A percentile compares a stretch with the other conserved stretches of the same genome.
Conservation (phyloP, 2,329 filamentous ascomycete genomes). For the Nothophaeocryptopus gaeumannii region DNA sequence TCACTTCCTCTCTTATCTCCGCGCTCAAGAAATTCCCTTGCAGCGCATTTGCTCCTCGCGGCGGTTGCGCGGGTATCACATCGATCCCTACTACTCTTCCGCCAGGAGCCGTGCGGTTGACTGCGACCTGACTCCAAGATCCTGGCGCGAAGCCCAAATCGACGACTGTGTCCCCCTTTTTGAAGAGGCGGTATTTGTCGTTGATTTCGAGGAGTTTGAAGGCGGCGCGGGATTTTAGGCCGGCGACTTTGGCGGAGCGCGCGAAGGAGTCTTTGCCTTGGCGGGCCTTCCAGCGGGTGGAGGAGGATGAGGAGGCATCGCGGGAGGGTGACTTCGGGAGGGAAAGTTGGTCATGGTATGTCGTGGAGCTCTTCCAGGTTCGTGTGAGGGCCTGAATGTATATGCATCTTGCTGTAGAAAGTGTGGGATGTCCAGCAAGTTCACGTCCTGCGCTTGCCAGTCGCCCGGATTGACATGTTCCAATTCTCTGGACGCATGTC, state of each 20-base stretch:
- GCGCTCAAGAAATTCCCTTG: slow-evolving; percentile 88
- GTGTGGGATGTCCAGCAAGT: no score
- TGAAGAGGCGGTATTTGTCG: slow-evolving; percentile 75
- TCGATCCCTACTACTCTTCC: slow-evolving; percentile 85
- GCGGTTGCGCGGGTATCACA: slow-evolving; percentile 87
- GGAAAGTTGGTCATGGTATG: neutral
- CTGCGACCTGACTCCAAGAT: slow-evolving; percentile 72
- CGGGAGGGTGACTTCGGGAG: neutral
- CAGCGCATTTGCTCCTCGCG: slow-evolving; percentile 85
- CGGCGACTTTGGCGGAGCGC: slow-evolving; percentile 71
- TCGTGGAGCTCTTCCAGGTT: neutral
- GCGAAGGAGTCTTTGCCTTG: slow-evolving; percentile 72
- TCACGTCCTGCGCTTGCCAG: no score
- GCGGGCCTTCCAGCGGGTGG: slow-evolving; percentile 76
- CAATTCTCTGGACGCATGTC: no score
- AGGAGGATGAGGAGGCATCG: slow-evolving; percentile 51
- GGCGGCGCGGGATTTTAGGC: slow-evolving; percentile 83
- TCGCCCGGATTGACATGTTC: no score
- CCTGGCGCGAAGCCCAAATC: slow-evolving; percentile 80
- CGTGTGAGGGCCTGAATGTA: no score
- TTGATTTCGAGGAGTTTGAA: slow-evolving; percentile 94
- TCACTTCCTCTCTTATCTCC: slow-evolving; percentile 71
- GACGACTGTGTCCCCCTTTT: slow-evolving; percentile 76
- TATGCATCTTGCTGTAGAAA: no score
- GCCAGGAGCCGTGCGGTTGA: slow-evolving; percentile 70